Evolutionary conservation across 495 filamentous ascomycete species (phyloP), one percentile per base, ranked within the genome.

Genomic region (Tuber brumale): DNA sequence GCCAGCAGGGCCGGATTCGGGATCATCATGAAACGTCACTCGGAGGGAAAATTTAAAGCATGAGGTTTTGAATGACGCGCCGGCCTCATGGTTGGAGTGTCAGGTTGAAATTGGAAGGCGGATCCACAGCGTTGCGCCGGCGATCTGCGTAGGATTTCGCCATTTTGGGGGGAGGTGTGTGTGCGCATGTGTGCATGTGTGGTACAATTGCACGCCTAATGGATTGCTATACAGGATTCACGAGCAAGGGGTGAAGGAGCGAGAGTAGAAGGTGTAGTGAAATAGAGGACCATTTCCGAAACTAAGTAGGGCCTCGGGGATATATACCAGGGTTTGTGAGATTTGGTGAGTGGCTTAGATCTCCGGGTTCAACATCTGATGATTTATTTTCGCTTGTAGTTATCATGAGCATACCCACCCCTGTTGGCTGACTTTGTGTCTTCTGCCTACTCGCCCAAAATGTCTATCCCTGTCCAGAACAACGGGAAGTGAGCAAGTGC

Each of bases 11-110:
- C 14, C 27, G 27, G 14, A 19, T 66, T 66, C 27, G 3, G 27
- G 57, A 35, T 66, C 27, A 19, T 66, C 57, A 66, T 66, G 57
- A 66, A 66, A 66, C 27, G 57, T 66, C 57, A 66, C 57, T 66
- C 57, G 57, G 27, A 35, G 57, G 6, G 57, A 8, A 66, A 18
- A 6, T 66, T 66, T 66, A 66, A 66, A 66, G 57, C 57, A 31
- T 66, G 57, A 31, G 57, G 57, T 66, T 35, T 61, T 66, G 27
- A 14, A 19, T 0, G 57, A 35, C 57, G 27, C 57, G 4, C 57
- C 27, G 57, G 57, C 19, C 57, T 66, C 27, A 19, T 19, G 14
- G 57, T 35, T 66, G 57, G 57, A 27, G 3, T 66, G n/a, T 19
- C 27, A 66, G 31, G 35, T 19, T 35, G 57, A 66, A 66, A 66